Evolutionary conservation across 1,284 basidiomycete genomes (phyloP), one percentile per base, ranked within the genome.

Genomic region (Cutaneotrichosporon arboriforme): DNA sequence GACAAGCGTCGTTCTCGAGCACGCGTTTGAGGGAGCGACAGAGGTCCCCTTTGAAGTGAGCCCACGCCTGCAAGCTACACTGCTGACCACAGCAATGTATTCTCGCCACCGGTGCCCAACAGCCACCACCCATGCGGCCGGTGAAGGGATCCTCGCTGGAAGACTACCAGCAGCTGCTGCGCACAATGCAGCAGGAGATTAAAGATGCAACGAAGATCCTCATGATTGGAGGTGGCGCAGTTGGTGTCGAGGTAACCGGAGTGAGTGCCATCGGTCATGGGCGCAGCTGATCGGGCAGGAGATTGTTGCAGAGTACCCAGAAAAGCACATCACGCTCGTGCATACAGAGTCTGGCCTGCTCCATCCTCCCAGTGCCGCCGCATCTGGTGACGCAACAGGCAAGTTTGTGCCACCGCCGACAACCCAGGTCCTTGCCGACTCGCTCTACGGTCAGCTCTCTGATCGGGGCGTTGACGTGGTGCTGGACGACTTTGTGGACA

Each of bases 241-340:
- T 76, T 18, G 78, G 78, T 3, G 61, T 78, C 26, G 79, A 80
- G 57, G 64, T 75, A 39, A 73, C 74, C 0, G 79, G 79, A 42
- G 70, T 70, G 37, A 61, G 68, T 64, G 7, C 3, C 7, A 1
- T 14, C 26, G 9, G 20, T 31, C 5, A 5, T n/a, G 5, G 15
- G 31, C 10, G 31, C 3, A n/a, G 10, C 31, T 34, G 18, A 15
- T 18, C 17, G 13, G 4, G 13, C 31, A 35, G 31, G 34, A 49
- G 43, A 39, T 51, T 45, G 33, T 13, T 39, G 40, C 48, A 15
- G n/a, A 21, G 37, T 43, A 67, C 59, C 70, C 70, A n/a, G 46
- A 58, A 10, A 68, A 58, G 53, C 31, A 57, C n/a, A 45, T 68
- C 39, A 66, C 63, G 4, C 44, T 68, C 31, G 62, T 70, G 9